Conservation (phyloP, 148 eudicot species). For the Silene uniflora region DNA sequence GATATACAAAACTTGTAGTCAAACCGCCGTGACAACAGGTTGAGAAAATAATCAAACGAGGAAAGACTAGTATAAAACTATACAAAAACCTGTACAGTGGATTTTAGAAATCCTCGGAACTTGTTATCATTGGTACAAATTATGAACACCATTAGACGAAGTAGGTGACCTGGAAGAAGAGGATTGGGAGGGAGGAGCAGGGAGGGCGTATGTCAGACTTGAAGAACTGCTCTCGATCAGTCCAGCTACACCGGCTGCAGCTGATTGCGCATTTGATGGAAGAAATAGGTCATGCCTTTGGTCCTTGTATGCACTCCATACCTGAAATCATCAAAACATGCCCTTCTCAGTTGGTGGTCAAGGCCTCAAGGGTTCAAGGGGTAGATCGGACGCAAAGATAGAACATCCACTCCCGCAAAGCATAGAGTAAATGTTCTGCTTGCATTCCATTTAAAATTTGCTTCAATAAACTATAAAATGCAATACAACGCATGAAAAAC, state of each 20-base stretch:
- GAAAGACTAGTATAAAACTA: conserved; percentile 8
- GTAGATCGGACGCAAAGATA: neutral
- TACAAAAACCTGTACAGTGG: conserved; percentile 29
- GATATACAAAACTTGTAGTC: conserved; percentile 14
- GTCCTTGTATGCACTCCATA: conserved; percentile 96
- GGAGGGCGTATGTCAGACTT: conserved; percentile 66
- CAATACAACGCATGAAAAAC: too few relatives aligned
- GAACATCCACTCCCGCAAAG: neutral
- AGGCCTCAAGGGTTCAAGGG: neutral
- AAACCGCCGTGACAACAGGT: neutral
- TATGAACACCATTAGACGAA: conserved; percentile 46
- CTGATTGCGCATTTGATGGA: conserved; percentile 94
- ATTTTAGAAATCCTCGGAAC: neutral
- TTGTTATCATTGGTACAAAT: conserved; percentile 26
- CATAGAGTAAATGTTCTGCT: neutral
- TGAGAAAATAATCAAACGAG: neutral
- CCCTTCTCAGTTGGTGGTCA: neutral
- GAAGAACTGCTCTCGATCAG: conserved; percentile 84
- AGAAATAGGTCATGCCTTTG: conserved; percentile 96
- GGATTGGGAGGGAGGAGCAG: conserved; percentile 73
- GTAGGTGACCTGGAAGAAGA: conserved; percentile 35
- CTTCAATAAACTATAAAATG: too few relatives aligned
- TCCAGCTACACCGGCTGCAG: conserved; percentile 96
- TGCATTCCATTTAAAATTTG: too few relatives aligned
- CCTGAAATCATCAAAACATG: conserved; percentile 40